These are phyloP conservation scores for Pleurotus tuoliensis DNA, from an alignment of 768 basidiomycete genomes.

Conservation along the genomic window DNA sequence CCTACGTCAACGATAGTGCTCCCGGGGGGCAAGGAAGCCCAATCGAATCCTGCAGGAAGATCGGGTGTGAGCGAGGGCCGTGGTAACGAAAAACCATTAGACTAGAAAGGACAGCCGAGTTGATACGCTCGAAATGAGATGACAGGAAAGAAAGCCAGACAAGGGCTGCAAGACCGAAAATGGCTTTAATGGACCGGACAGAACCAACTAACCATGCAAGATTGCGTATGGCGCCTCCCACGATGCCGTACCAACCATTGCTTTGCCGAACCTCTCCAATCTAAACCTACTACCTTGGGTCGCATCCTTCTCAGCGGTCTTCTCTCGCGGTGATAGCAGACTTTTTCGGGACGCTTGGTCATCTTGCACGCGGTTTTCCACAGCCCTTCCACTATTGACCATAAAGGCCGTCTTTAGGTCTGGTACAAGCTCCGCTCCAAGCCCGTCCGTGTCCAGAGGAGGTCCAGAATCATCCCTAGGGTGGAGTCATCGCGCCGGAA, in stretches of 20 bases:
- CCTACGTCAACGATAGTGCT: conserved; percentile 55
- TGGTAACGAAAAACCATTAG: background rate
- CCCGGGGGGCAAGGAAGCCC: conserved; percentile 40
- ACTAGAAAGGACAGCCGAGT: background rate
- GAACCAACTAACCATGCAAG: conserved; percentile 39
- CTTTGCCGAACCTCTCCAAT: conserved; percentile 67
- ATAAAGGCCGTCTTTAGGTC: background rate
- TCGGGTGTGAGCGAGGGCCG: background rate
- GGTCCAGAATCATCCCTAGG: background rate
- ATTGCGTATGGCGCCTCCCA: conserved; percentile 69
- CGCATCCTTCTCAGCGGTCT: background rate
- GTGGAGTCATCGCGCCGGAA: background rate
- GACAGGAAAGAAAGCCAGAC: background rate
- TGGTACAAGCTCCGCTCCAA: conserved; percentile 3
- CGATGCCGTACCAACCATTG: conserved; percentile 68
- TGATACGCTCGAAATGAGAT: background rate
- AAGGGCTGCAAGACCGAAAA: background rate
- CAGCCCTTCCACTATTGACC: conserved; percentile 2
- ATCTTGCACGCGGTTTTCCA: background rate
- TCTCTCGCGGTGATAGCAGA: background rate
- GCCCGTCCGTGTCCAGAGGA: background rate
- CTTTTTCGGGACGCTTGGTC: background rate
- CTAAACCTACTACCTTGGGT: conserved; percentile 38
- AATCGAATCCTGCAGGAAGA: conserved; percentile 40
- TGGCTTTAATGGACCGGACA: background rate